A percentile compares a stretch with the other conserved stretches of the same genome.
Conservation (phyloP, 2,329 filamentous ascomycete genomes). For the Penicillium freii region DNA sequence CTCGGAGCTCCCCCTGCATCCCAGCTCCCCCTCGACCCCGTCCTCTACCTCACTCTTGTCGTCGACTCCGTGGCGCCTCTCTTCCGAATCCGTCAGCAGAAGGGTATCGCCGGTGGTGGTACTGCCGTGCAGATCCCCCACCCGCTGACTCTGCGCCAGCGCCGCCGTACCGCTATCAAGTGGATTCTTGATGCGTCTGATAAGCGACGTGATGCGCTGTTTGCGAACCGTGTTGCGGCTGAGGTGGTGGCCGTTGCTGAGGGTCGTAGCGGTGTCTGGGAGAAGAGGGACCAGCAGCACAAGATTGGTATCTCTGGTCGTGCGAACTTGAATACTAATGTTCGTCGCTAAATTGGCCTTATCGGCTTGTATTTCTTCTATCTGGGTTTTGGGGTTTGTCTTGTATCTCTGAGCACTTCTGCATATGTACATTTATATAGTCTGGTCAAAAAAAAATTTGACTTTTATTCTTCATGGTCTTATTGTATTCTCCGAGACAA, state of each 20-base stretch:
- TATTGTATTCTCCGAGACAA: not conserved
- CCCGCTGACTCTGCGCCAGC: conserved; percentile 71
- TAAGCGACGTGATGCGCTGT: conserved; percentile 71
- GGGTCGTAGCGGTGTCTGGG: conserved; percentile 81
- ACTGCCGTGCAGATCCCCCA: conserved; percentile 76
- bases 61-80: conserved; percentile 92
- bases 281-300: conserved; percentile 72
- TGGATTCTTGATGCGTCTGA: conserved; percentile 88
- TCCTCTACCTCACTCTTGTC: conserved; percentile 83
- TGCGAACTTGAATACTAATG: conserved; percentile 60
- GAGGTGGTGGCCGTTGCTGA: conserved; percentile 87
- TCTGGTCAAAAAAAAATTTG: conserved; percentile 13
- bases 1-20: conserved; percentile 70
- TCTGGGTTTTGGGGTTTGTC: conserved; percentile 12
- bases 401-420: conserved; percentile 16
- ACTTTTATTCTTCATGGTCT: conserved; percentile 5
- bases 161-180: conserved; percentile 72
- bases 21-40: conserved; percentile 82
- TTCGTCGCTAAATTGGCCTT: conserved; percentile 22
- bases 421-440: conserved; percentile 24
- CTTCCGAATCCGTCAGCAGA: conserved; percentile 71
- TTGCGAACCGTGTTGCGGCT: conserved; percentile 76
- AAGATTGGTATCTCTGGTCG: conserved; percentile 75
- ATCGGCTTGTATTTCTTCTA: conserved; percentile 4
- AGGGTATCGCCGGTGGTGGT: conserved; percentile 82